phyloP scores from a whole-genome alignment of 1,284 basidiomycete genomes.

The Ganoderma meredithae region DNA sequence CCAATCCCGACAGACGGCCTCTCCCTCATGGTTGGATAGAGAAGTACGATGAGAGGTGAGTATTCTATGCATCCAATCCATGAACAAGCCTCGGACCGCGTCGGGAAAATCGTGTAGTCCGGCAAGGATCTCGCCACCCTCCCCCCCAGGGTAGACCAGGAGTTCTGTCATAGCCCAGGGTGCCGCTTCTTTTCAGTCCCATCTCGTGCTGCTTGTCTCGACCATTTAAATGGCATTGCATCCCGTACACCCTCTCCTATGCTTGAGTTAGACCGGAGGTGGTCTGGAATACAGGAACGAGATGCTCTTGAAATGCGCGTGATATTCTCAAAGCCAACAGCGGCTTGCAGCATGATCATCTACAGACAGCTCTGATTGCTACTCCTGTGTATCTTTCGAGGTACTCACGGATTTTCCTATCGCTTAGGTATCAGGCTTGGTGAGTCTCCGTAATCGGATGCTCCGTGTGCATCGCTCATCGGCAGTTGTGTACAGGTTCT shows the following conservation, averaged over 20 bases:
- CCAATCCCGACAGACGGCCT: conserved; percentile 69
- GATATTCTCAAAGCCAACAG: neutral
- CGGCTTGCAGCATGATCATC: neutral
- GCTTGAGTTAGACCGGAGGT: too few relatives aligned
- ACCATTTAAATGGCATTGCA: neutral
- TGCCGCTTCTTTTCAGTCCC: neutral
- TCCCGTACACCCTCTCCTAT: neutral
- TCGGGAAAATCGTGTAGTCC: neutral
- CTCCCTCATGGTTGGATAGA: conserved; percentile 75
- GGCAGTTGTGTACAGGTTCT: conserved; percentile 60
- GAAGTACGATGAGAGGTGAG: conserved; percentile 72
- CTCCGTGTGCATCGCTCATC: neutral
- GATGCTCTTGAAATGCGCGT: neutral
- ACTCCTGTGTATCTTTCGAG: neutral
- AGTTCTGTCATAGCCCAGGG: neutral
- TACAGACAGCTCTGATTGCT: neutral
- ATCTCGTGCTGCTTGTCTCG: neutral
- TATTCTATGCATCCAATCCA: neutral
- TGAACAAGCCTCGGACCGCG: neutral
- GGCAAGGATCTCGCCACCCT: neutral
- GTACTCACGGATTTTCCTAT: conserved; percentile 22
- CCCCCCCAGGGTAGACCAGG: neutral
- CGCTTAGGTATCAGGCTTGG: conserved; percentile 71
- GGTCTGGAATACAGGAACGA: neutral
- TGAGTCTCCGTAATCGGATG: conserved; percentile 41